phyloP scores from a whole-genome alignment of 768 basidiomycete genomes.

The Boletus coccyginus region DNA sequence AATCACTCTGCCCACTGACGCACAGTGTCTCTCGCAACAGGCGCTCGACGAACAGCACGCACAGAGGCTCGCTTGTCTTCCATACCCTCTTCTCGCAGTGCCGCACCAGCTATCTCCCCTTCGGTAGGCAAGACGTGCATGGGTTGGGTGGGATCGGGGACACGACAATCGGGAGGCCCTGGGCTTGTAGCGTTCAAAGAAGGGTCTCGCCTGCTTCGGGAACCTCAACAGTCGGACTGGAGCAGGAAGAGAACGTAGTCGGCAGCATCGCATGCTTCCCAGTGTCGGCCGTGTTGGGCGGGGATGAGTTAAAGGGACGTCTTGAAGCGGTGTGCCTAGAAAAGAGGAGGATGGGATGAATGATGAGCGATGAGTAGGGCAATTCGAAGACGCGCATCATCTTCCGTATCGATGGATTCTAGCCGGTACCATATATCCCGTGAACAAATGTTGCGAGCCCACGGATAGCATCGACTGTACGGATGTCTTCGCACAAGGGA shows the following conservation, averaged over 20 bases:
- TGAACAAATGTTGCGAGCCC: conserved; percentile 61
- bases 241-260: conserved; percentile 89
- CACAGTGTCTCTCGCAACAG: too few species aligned
- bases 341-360: neutral
- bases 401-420: conserved; percentile 44
- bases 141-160: conserved; percentile 54
- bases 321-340: conserved; percentile 81
- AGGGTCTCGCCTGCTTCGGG: conserved; percentile 83
- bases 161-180: conserved; percentile 84
- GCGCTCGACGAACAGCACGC: too few species aligned
- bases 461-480: conserved; percentile 46
- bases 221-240: conserved; percentile 78
- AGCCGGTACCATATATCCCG: conserved; percentile 33
- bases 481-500: conserved; percentile 78
- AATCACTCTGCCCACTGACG: too few species aligned
- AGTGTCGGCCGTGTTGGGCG: conserved; percentile 67
- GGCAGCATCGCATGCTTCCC: conserved; percentile 77
- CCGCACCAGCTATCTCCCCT: too few species aligned
- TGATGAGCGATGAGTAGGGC: neutral
- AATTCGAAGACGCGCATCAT: conserved; percentile 49
- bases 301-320: conserved; percentile 86
- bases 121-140: too few species aligned
- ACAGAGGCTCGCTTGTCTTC: too few species aligned
- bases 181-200: conserved; percentile 82
- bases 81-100: too few species aligned